phyloP scores from a whole-genome alignment of 371 early-diverging fungal genomes.

The Mortierella sp. region DNA sequence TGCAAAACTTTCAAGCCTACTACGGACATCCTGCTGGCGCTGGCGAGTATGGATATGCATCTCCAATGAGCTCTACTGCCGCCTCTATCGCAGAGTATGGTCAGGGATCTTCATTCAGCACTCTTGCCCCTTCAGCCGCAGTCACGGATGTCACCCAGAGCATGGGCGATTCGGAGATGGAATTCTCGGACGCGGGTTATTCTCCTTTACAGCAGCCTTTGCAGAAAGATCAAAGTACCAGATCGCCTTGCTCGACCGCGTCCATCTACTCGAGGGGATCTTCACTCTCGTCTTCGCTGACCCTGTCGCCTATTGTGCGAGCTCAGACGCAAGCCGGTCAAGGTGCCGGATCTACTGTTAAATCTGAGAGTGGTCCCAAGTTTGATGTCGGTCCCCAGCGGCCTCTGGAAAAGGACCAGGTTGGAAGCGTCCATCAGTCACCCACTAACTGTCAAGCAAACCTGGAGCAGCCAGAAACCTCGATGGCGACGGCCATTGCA shows the following conservation, averaged over 20 bases:
- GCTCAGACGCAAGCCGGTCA: background rate
- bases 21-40: background rate
- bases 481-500: background rate
- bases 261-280: background rate
- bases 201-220: background rate
- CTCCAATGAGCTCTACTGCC: background rate
- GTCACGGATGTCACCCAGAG: no score
- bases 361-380: background rate
- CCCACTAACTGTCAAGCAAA: no score
- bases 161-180: no score
- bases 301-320: conserved; percentile 14
- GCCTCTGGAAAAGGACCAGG: background rate
- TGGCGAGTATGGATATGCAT: background rate
- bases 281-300: conserved; percentile 19
- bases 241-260: conserved; percentile 2
- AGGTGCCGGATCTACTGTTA: background rate
- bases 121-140: background rate
- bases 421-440: background rate
- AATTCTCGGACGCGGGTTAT: background rate
- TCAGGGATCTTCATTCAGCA: background rate
- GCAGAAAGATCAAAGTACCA: background rate
- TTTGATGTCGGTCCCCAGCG: background rate
- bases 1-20: background rate
- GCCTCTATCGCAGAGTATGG: background rate
- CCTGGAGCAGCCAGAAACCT: background rate